Evolutionary conservation across 2,329 filamentous ascomycete species (phyloP), one percentile per base, ranked within the genome.

Genomic region (Diplodia seriata): DNA sequence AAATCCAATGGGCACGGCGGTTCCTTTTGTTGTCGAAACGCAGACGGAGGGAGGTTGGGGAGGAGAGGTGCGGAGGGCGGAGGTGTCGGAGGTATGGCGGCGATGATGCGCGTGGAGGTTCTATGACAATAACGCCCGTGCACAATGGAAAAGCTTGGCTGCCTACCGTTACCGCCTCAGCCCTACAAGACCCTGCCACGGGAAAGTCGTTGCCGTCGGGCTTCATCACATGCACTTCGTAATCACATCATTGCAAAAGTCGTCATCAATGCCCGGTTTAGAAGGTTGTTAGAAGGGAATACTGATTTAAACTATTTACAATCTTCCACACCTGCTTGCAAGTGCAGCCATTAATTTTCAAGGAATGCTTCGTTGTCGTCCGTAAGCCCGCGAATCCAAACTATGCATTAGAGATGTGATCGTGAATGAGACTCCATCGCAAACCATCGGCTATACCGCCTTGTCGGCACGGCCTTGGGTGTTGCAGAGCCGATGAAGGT

Each of bases 91-190:
- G 33, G 55, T 38, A 8, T 26, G 38, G 55, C 36, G 43, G 43
- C 43, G 40, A 36, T 61, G 56, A 61, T 63, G 59, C 31, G 43
- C 47, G 57, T 20, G 47, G 59, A 63, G 40, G 59, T 51, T 38
- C n/a, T n/a, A n/a, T n/a, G 43, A 15, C 36, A 38, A 38, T 38
- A 38, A 20, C 15, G 26, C 29, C 57, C 57, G 43, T 50, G 57
- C 57, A 18, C 57, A n/a, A 8, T 31, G 56, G 56, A 59, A 49
- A 47, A 59, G 20, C 38, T 15, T 38, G 36, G 38, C 36, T 20
- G 15, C n/a, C 53, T 29, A 33, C 29, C 15, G 15, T 33, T 8
- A n/a, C 15, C 31, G n/a, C 7, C 43, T 29, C 38, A 59, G 56
- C 56, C 56, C 23, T 59, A 47, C 7, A 12, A 18, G 56, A 29